Evolutionary conservation across 306 rosid genomes (phyloP).

Genomic region (Pyrus communis): DNA sequence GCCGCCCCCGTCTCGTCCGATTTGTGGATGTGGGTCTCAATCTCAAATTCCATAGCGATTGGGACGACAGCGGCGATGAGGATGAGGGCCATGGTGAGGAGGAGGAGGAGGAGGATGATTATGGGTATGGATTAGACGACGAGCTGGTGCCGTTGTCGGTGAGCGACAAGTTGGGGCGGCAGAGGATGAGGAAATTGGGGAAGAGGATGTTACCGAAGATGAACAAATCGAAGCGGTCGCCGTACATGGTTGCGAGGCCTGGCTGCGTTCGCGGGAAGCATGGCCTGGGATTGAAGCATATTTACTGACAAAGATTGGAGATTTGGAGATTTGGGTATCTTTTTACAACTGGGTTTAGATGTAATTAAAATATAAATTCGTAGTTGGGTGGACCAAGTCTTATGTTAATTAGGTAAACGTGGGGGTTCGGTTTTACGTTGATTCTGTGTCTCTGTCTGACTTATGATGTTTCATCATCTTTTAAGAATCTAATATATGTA

Average conservation of each 20-base stretch:
- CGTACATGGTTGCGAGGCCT: slow-evolving; percentile 47
- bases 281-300: slow-evolving; percentile 80
- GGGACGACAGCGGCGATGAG: neutral
- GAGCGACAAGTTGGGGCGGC: slow-evolving; percentile 48
- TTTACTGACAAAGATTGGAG: slow-evolving; percentile 2
- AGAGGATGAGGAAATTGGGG: slow-evolving; percentile 92
- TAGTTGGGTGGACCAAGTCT: neutral
- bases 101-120: slow-evolving; percentile 14
- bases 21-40: neutral
- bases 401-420: neutral
- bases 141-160: slow-evolving; percentile 88
- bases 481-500: neutral
- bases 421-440: neutral
- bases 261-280: slow-evolving; percentile 91
- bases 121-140: slow-evolving; percentile 51
- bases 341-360: neutral
- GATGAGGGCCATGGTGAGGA: slow-evolving; percentile 1
- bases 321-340: neutral
- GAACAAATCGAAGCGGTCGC: slow-evolving; percentile 51
- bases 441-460: neutral
- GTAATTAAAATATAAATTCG: neutral
- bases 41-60: neutral
- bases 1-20: neutral
- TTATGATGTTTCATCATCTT: neutral
- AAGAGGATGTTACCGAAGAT: slow-evolving; percentile 65